phyloP scores from a whole-genome alignment of 352 stramenopile species.

The Pythium periplocum region DNA sequence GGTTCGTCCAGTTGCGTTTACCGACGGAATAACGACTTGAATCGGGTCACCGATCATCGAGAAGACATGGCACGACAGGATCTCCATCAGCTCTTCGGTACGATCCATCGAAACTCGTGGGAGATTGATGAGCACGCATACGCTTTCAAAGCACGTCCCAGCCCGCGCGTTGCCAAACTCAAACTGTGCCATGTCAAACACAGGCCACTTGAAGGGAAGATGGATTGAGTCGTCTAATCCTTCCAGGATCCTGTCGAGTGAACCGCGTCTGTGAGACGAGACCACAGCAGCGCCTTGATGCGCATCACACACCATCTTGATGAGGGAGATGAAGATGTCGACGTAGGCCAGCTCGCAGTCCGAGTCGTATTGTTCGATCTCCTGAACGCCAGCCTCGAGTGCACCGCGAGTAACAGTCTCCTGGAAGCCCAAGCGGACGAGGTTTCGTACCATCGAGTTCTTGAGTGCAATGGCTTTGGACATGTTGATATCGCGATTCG shows the following conservation, averaged over 20 bases:
- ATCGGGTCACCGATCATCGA: conserved; percentile 76
- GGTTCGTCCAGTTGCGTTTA: conserved; percentile 47
- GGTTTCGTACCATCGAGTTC: conserved; percentile 43
- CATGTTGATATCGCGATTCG: conserved; percentile 52
- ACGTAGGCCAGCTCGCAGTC: conserved; percentile 75
- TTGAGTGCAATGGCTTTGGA: conserved; percentile 58
- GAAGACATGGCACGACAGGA: conserved; percentile 73
- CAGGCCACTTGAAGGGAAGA: conserved; percentile 63
- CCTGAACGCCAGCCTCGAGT: conserved; percentile 50
- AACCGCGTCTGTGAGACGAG: background rate
- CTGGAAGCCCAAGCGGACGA: conserved; percentile 44
- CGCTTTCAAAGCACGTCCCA: conserved; percentile 77
- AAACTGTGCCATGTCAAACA: conserved; percentile 88
- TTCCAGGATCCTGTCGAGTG: background rate
- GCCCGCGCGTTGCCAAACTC: conserved; percentile 76
- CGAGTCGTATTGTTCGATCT: conserved; percentile 64
- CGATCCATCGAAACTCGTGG: conserved; percentile 71
- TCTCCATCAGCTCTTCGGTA: conserved; percentile 68
- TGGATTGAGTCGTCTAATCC: conserved; percentile 1
- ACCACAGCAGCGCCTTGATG: conserved; percentile 20
- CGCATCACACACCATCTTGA: conserved; percentile 74
- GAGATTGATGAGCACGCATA: conserved; percentile 80
- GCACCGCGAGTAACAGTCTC: conserved; percentile 33
- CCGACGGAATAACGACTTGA: conserved; percentile 74
- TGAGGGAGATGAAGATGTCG: conserved; percentile 74